Conservation (phyloP, 2,329 filamentous ascomycete genomes). For the Diplocarpon rosae region DNA sequence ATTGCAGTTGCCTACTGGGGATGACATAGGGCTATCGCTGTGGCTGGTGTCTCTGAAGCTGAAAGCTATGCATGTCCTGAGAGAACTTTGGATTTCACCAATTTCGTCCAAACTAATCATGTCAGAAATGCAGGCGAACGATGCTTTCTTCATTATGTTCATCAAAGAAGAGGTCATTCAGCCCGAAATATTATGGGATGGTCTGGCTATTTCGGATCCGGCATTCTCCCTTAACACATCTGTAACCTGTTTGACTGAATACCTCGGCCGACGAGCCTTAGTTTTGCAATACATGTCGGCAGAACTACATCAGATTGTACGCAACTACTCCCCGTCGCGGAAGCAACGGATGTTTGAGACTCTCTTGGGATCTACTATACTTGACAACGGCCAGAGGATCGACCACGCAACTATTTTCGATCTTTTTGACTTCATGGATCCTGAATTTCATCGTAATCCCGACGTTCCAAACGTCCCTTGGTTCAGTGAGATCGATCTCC, state of each 20-base stretch:
- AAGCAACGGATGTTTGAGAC: slow-evolving; percentile 60
- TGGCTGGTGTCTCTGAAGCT: slow-evolving; percentile 63
- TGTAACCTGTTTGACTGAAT: slow-evolving; percentile 38
- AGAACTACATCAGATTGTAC: slow-evolving; percentile 69
- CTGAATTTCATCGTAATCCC: slow-evolving; percentile 38
- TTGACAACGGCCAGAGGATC: slow-evolving; percentile 54
- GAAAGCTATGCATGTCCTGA: slow-evolving; percentile 61
- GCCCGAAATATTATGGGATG: slow-evolving; percentile 64
- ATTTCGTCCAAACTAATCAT: slow-evolving; percentile 67
- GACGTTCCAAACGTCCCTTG: slow-evolving; percentile 44
- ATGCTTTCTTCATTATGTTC: slow-evolving; percentile 70
- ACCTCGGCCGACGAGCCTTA: slow-evolving; percentile 65
- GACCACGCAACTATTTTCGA: slow-evolving; percentile 73
- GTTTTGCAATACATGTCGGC: slow-evolving; percentile 76
- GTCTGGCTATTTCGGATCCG: slow-evolving; percentile 44
- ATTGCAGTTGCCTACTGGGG: slow-evolving; percentile 51
- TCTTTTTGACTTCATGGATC: slow-evolving; percentile 79
- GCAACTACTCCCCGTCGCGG: slow-evolving; percentile 56
- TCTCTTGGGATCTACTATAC: slow-evolving; percentile 64
- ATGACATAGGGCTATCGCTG: slow-evolving; percentile 42
- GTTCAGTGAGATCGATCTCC: slow-evolving; percentile 57
- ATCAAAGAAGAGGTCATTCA: slow-evolving; percentile 60
- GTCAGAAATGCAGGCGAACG: slow-evolving; percentile 66
- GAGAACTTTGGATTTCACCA: slow-evolving; percentile 72
- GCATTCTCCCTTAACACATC: slow-evolving; percentile 52